Base-by-base conservation (phyloP, 2,329 filamentous ascomycete genomes). In the Fusarium brevicatenulatum region DNA sequence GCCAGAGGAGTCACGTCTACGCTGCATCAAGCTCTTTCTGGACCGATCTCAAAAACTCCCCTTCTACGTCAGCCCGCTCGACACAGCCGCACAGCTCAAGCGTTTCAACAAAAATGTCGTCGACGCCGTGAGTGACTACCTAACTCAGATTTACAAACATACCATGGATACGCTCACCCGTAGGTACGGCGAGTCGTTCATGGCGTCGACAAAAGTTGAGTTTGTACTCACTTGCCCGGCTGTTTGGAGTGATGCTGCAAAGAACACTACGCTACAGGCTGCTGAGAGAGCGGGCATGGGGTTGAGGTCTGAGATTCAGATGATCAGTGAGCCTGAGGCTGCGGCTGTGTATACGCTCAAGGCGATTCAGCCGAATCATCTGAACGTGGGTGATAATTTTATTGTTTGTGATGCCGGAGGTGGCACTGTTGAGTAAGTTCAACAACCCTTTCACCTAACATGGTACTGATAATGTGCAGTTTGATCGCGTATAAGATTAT, bases 221-320 rank as follows among this genome's bases (percentile, higher is more conserved):
- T 95, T 93, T 76, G 92, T 95, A 54, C 85, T 96, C 62, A 95
- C 93, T 2, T 93, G 93, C 57, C 93, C 93, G 12, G 93, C 93
- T 12, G 92, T 95, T 12, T 96, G 93, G 93, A 93, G 91, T 30
- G 93, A 96, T 79, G 89, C 92, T 1, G 93, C 93, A n/a, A 95
- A 95, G 83, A 93, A 94, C 80, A 93, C 92, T 10, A 95, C 93
- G 5, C 82, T 95, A 54, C 89, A 92, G 78, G 93, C 93, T 10
- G 93, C 93, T 16, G 91, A 95, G 82, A 85, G 90, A 65, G 93
- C 93, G 0, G 93, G 93, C 7, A 94, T 95, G 91, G 93, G 93
- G 9, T 87, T 84, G 5, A 87, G 88, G 63, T 88, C 89, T 44
- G 89, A 92, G 63, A 89, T 95, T 70, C 91, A 93, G 82, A 91